phyloP scores from a whole-genome alignment of 345 rosid species.

The Brassica carinata region DNA sequence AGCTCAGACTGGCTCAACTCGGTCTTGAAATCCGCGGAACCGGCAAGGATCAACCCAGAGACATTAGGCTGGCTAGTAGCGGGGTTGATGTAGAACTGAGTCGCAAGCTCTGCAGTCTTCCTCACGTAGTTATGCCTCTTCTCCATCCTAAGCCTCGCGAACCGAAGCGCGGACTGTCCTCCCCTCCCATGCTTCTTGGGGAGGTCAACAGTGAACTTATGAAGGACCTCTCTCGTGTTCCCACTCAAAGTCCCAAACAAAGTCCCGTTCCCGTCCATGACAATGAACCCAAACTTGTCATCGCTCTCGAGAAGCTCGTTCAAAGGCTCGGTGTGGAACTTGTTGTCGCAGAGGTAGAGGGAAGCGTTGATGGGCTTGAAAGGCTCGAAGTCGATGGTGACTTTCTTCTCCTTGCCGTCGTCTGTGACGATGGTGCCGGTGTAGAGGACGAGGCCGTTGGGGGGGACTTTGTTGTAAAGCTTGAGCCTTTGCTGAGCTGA shows the following conservation, averaged over 20 bases:
- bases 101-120: constrained; percentile 94
- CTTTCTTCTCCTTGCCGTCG: constrained; percentile 95
- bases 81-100: constrained; percentile 83
- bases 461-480: constrained; percentile 81
- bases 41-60: constrained; percentile 87
- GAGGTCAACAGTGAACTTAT: constrained; percentile 78
- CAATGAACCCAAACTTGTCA: constrained; percentile 91
- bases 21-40: constrained; percentile 97
- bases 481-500: constrained; percentile 93
- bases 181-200: constrained; percentile 96
- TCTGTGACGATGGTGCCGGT: constrained; percentile 81
- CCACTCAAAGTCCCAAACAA: constrained; percentile 90
- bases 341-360: constrained; percentile 81
- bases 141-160: constrained; percentile 95
- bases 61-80: constrained; percentile 94
- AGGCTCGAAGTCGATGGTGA: constrained; percentile 90
- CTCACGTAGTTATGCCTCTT: constrained; percentile 90
- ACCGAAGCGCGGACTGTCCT: constrained; percentile 89
- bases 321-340: constrained; percentile 84
- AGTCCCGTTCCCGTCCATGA: constrained; percentile 93
- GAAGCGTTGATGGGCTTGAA: constrained; percentile 91
- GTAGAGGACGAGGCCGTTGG: constrained; percentile 85
- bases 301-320: constrained; percentile 86
- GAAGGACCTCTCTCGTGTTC: constrained; percentile 85
- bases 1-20: constrained; percentile 92